Base-by-base conservation (phyloP, 2,329 filamentous ascomycete genomes). In the Mariannaea elegans region DNA sequence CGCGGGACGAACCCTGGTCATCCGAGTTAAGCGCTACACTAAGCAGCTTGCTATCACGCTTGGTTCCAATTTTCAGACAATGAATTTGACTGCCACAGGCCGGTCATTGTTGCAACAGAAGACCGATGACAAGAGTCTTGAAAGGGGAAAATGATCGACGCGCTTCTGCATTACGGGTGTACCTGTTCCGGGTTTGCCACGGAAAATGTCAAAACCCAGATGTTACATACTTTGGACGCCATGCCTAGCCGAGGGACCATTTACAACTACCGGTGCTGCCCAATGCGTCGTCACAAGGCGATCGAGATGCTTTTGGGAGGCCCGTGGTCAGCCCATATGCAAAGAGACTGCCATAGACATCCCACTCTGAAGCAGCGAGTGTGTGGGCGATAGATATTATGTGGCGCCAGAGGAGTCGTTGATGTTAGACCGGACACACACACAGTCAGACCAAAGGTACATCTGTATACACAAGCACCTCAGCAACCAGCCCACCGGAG, bases 151-250 rank as follows among this genome's bases (percentile, higher is more conserved):
- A 24, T 42, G 21, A 44, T 44, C 41, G 41, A 44, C 41, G 21
- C 13, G 21, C 41, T 44, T 44, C 23, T 14, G 21, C 19, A 23
- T 44, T 24, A 13, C 23, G 6, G 16, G 14, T 14, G n/a, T 14
- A 9, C 41, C 21, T 41, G 36, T 54, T 39, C 31, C 38, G 23
- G 56, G 54, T 59, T 59, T 44, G 54, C 56, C 45, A 50, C 24
- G 23, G 31, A 19, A 9, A 27, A 27, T 27, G 21, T 49, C 45
- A 8, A 50, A 47, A 49, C 45, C 38, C 45, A 49, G 50, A n/a
- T n/a, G n/a, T n/a, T 41, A 49, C 49, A 49, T 52, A 45, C 29
- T 45, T 13, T 14, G 39, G 16, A 45, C 48, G 19, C 32, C 46
- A 45, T 45, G 50, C 39, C 50, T 13, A 45, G 18, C n/a, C 19